phyloP scores from a whole-genome alignment of 257 asterid species.

The Solanum commersonii region DNA sequence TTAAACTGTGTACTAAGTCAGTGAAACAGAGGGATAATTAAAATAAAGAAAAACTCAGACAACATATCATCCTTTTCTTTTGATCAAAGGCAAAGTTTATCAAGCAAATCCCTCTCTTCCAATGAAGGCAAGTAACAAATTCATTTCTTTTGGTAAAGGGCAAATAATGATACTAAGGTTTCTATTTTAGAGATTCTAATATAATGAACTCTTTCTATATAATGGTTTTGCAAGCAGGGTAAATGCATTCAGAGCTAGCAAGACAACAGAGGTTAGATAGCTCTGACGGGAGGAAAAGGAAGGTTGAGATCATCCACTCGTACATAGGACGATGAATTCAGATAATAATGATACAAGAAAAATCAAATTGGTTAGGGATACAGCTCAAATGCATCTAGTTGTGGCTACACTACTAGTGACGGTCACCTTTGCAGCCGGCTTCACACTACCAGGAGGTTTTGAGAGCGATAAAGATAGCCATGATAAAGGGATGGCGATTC shows the following conservation, averaged over 20 bases:
- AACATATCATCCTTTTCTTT: background rate
- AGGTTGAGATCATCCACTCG: background rate
- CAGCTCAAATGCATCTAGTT: background rate
- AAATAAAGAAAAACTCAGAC: background rate
- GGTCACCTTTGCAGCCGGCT: background rate
- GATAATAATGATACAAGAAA: background rate
- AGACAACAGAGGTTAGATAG: background rate
- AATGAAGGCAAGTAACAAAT: background rate
- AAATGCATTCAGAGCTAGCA: background rate
- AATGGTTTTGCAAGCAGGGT: background rate
- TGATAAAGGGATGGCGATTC: slow-evolving; percentile 8
- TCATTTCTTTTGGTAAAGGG: background rate
- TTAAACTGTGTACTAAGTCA: background rate
- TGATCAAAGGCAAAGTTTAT: background rate
- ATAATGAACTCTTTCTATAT: background rate
- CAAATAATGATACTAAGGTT: background rate
- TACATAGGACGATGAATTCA: background rate
- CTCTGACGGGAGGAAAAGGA: too few species aligned
- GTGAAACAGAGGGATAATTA: background rate
- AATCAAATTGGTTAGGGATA: background rate
- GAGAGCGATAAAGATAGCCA: background rate
- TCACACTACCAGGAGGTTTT: slow-evolving; percentile 14
- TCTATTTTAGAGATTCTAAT: background rate
- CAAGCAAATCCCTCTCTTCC: background rate
- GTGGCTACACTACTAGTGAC: background rate